Conservation (phyloP, 2,329 filamentous ascomycete species). For the Sporothrix pallida region DNA sequence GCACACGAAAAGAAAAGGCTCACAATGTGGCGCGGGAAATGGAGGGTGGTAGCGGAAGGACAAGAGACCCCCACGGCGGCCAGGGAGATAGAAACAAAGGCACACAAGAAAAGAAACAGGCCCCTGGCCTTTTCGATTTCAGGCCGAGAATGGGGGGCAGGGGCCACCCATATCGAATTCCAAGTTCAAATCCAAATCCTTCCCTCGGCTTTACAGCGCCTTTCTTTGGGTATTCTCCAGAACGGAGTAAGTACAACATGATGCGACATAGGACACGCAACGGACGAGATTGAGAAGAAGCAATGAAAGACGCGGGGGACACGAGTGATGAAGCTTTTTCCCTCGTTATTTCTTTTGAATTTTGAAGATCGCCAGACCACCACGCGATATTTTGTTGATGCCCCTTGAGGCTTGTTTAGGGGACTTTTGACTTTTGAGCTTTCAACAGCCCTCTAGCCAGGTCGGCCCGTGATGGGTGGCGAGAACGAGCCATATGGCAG, state of each 20-base stretch:
- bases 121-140: not conserved
- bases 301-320: not conserved
- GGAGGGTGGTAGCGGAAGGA: constrained; percentile 1
- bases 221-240: constrained; percentile 12
- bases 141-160: not conserved
- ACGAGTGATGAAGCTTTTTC: too few species aligned
- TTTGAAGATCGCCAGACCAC: not conserved
- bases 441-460: not conserved
- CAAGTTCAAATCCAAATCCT: not conserved
- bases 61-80: constrained; percentile 25
- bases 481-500: not conserved
- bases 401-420: not conserved
- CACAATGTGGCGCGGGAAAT: not conserved
- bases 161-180: not conserved
- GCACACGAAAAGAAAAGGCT: not conserved
- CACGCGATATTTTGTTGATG: constrained; percentile 1
- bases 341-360: not conserved
- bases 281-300: not conserved
- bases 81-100: not conserved
- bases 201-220: not conserved
- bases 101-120: not conserved
- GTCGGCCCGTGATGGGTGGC: not conserved
- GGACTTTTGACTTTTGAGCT: not conserved
- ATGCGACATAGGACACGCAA: not conserved
- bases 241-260: not conserved